Percentiles rank a stretch among this genome's conserved stretches.
phyloP scores from a whole-genome alignment of 2,329 filamentous ascomycete species.

The Fusarium protoensiforme region DNA sequence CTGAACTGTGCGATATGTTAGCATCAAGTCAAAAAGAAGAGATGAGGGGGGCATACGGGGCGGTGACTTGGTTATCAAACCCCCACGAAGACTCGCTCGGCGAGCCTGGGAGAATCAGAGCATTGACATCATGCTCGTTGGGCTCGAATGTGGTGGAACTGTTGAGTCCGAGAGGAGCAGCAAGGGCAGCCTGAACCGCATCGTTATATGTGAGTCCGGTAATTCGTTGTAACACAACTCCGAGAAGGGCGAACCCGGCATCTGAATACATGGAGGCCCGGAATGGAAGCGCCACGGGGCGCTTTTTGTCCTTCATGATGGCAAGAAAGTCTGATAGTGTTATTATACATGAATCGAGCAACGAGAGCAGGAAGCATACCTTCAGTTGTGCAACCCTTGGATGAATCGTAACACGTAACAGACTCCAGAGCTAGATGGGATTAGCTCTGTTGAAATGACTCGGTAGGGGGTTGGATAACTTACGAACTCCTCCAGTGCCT shows the following conservation, averaged over 20 bases:
- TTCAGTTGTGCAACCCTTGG: not conserved
- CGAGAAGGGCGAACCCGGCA: conserved; percentile 11
- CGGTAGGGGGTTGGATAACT: not conserved
- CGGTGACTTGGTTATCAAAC: not conserved
- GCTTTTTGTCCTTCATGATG: conserved; percentile 7
- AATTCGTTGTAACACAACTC: conserved; percentile 11
- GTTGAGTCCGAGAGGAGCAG: not conserved
- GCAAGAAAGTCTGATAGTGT: conserved; percentile 4
- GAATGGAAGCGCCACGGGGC: conserved; percentile 2
- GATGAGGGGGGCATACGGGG: not conserved
- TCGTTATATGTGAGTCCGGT: not conserved
- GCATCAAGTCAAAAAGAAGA: no score
- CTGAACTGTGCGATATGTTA: not conserved
- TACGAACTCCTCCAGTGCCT: conserved; percentile 22
- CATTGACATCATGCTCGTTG: not conserved
- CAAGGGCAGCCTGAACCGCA: not conserved
- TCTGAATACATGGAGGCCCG: conserved; percentile 22
- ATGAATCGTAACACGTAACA: not conserved
- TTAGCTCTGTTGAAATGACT: not conserved
- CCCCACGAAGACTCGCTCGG: not conserved
- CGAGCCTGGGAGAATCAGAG: not conserved
- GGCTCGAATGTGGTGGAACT: not conserved
- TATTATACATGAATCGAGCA: not conserved
- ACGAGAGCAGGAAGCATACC: not conserved
- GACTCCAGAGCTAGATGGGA: not conserved